phyloP scores from a whole-genome alignment of 148 eudicot species.

The Camellia japonica region DNA sequence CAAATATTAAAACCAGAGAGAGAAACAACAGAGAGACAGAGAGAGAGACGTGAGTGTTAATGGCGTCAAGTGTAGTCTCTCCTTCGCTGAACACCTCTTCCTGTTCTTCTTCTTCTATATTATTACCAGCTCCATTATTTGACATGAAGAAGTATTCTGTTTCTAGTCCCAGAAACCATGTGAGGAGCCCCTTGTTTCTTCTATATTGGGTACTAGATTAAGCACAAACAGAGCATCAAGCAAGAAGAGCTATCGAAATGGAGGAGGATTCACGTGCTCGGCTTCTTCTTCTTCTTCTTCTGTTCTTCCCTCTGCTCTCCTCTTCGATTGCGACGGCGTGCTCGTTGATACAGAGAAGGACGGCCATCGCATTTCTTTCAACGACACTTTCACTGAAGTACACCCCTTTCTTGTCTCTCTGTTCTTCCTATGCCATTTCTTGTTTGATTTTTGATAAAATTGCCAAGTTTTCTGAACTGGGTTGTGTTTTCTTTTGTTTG shows the following conservation, averaged over 20 bases:
- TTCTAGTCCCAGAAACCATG: not conserved
- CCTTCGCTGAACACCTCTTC: conserved; percentile 23
- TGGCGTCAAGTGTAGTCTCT: conserved; percentile 42
- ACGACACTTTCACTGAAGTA: conserved; percentile 92
- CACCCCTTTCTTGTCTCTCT: not conserved
- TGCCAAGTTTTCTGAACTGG: not conserved
- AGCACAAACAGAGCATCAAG: not conserved
- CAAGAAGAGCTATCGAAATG: conserved; percentile 1
- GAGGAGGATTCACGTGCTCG: conserved; percentile 28
- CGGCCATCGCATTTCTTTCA: conserved; percentile 93
- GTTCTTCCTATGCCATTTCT: not conserved
- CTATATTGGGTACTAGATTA: conserved; percentile 21
- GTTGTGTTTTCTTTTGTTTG: not conserved
- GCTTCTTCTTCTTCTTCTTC: conserved; percentile 38
- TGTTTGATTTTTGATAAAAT: not conserved
- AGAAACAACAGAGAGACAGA: conserved; percentile 1
- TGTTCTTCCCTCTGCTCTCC: conserved; percentile 70
- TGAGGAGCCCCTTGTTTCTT: conserved; percentile 17
- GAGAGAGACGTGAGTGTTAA: conserved; percentile 11
- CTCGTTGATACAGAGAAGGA: conserved; percentile 96
- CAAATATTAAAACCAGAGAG: not conserved
- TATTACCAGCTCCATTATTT: conserved; percentile 16
- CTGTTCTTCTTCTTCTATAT: not conserved
- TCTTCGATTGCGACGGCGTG: conserved; percentile 96
- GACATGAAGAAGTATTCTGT: conserved; percentile 19